Conservation (phyloP, 2,329 filamentous ascomycete species). For the Teratosphaeria destructans region DNA sequence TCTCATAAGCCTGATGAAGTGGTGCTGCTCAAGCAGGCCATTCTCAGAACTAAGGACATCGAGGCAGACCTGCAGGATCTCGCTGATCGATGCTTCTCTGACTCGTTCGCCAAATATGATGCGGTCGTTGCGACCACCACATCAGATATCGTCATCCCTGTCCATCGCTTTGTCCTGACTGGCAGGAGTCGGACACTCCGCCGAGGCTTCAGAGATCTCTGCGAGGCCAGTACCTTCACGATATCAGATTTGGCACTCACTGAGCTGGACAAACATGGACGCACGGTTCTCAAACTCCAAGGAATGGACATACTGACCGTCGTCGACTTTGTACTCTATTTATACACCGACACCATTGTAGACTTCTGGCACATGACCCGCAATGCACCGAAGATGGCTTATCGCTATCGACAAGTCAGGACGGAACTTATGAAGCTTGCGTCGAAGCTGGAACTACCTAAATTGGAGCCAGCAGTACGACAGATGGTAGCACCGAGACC, state of each 20-base stretch:
- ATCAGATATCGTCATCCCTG: constrained; percentile 63
- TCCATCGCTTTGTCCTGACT: constrained; percentile 71
- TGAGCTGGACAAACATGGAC: constrained; percentile 40
- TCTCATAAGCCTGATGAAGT: constrained; percentile 36
- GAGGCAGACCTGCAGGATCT: constrained; percentile 51
- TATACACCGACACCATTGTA: constrained; percentile 69
- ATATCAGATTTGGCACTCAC: constrained; percentile 53
- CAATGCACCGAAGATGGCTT: constrained; percentile 53
- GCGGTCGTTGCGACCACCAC: constrained; percentile 42
- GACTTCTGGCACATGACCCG: constrained; percentile 78
- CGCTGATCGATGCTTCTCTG: constrained; percentile 27
- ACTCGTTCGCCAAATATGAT: constrained; percentile 35
- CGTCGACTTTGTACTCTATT: constrained; percentile 67
- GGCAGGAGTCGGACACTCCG: constrained; percentile 63
- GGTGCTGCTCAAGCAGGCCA: constrained; percentile 44
- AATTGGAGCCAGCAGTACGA: constrained; percentile 66
- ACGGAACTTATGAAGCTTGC: constrained; percentile 82
- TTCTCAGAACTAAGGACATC: constrained; percentile 54
- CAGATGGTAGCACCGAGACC: constrained; percentile 57
- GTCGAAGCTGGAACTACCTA: constrained; percentile 56
- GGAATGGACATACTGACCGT: constrained; percentile 67
- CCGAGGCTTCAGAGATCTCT: constrained; percentile 48
- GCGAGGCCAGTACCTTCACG: constrained; percentile 43
- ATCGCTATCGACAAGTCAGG: constrained; percentile 68
- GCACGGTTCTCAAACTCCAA: constrained; percentile 53